A percentile compares a stretch with the other conserved stretches of the same genome.
Evolutionary conservation across 2,329 filamentous ascomycete species (phyloP).

Genomic region (Aspergillus sp.): DNA sequence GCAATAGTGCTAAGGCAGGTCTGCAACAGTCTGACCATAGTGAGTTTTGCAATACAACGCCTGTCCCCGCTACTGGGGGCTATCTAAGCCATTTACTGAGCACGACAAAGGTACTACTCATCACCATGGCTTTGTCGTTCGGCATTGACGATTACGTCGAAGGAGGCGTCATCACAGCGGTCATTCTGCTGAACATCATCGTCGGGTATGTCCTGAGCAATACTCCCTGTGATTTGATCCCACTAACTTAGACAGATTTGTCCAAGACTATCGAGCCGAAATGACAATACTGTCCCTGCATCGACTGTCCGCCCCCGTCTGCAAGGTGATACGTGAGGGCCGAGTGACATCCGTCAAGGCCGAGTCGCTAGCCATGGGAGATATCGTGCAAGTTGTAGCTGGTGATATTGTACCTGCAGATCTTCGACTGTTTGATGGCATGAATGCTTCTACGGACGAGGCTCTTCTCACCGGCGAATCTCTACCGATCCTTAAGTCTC

Average conservation of each 20-base stretch:
- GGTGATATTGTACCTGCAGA: slow-evolving; percentile 62
- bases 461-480: slow-evolving; percentile 63
- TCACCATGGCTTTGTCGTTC: slow-evolving; percentile 67
- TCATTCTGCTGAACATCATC: slow-evolving; percentile 58
- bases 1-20: slow-evolving; percentile 75
- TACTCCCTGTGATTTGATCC: neutral
- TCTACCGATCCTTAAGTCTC: slow-evolving; percentile 56
- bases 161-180: slow-evolving; percentile 58
- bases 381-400: slow-evolving; percentile 53
- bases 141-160: slow-evolving; percentile 59
- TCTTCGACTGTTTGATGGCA: slow-evolving; percentile 54
- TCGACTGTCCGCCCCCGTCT: slow-evolving; percentile 57
- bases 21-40: slow-evolving; percentile 73
- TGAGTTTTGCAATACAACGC: slow-evolving; percentile 16
- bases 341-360: slow-evolving; percentile 53
- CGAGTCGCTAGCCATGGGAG: slow-evolving; percentile 60
- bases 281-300: slow-evolving; percentile 59
- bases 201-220: slow-evolving; percentile 43
- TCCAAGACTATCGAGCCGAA: slow-evolving; percentile 60
- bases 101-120: slow-evolving; percentile 62
- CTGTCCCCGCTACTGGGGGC: neutral
- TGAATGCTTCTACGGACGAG: slow-evolving; percentile 74
- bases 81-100: no score
- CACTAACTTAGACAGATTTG: slow-evolving; percentile 39
- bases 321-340: slow-evolving; percentile 57